Percentiles rank a stretch among this genome's conserved stretches.
These are phyloP conservation scores for Basidioascus undulatus DNA, from an alignment of 768 basidiomycete species.

Conservation along the genomic window DNA sequence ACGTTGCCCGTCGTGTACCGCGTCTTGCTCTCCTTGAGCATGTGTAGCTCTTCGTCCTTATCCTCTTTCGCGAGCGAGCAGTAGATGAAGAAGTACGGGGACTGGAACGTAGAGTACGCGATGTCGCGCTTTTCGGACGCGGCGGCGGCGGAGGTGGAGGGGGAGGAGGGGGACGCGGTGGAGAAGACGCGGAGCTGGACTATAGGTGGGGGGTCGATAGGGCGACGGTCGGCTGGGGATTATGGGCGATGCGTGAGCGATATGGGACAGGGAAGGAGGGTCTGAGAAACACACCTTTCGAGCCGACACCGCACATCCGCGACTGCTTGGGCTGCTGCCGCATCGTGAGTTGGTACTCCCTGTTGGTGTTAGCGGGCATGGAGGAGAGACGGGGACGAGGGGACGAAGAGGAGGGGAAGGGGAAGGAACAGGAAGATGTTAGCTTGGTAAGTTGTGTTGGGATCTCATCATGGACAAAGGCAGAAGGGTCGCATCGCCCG, in stretches of 20 bases:
- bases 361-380: no score
- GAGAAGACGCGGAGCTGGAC: conserved; percentile 62
- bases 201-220: conserved; percentile 91
- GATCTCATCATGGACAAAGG: no score
- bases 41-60: conserved; percentile 68
- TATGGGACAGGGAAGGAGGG: background rate
- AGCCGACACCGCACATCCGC: conserved; percentile 16
- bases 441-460: no score
- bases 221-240: conserved; percentile 61
- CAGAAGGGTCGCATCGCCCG: no score
- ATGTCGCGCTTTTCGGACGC: conserved; percentile 17
- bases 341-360: conserved; percentile 63
- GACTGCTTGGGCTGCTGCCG: conserved; percentile 74
- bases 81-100: conserved; percentile 92
- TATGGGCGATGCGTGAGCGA: background rate
- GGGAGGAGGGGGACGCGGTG: conserved; percentile 9
- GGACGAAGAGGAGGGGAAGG: no score
- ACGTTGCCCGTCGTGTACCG: conserved; percentile 75
- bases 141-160: conserved; percentile 4
- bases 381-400: no score
- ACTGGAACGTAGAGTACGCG: conserved; percentile 50
- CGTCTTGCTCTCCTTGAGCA: conserved; percentile 76
- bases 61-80: conserved; percentile 72
- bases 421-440: no score
- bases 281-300: conserved; percentile 1